Percentiles rank a stretch among this genome's conserved stretches.
Evolutionary conservation across 2,329 filamentous ascomycete species (phyloP).

Genomic region (Gaeumannomyces sp.): DNA sequence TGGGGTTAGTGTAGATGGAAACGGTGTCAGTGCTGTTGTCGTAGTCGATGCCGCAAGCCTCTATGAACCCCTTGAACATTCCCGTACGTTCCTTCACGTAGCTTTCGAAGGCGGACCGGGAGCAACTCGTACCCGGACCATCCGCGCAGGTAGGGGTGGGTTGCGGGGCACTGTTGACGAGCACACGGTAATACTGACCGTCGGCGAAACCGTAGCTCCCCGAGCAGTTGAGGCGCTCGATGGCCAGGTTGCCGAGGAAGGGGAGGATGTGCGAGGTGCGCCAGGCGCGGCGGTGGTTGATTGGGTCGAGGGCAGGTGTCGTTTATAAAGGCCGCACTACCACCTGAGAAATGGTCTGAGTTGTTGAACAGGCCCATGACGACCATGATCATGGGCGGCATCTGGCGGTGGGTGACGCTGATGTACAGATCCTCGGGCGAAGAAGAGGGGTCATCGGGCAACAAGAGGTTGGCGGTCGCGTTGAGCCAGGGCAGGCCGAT

Average conservation of each 20-base stretch:
- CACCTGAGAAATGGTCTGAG: slow-evolving; percentile 41
- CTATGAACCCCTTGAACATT: slow-evolving; percentile 34
- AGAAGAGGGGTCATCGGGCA: slow-evolving; percentile 19
- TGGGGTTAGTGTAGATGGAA: slow-evolving; percentile 23
- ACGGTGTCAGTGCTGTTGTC: slow-evolving; percentile 29
- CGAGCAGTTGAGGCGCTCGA: slow-evolving; percentile 57
- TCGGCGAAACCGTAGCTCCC: slow-evolving; percentile 48
- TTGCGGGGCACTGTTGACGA: slow-evolving; percentile 39
- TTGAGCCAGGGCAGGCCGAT: slow-evolving; percentile 64
- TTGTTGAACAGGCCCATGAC: slow-evolving; percentile 67
- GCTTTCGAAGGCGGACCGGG: slow-evolving; percentile 29
- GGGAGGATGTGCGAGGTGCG: slow-evolving; percentile 56
- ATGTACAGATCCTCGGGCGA: slow-evolving; percentile 48
- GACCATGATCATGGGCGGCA: slow-evolving; percentile 60
- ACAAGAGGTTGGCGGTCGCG: slow-evolving; percentile 46
- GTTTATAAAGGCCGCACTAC: slow-evolving; percentile 44
- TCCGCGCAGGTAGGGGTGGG: slow-evolving; percentile 34
- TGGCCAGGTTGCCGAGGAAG: slow-evolving; percentile 59
- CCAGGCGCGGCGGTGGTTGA: slow-evolving; percentile 60
- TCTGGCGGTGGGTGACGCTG: slow-evolving; percentile 63
- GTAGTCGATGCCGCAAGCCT: slow-evolving; percentile 30
- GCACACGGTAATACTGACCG: slow-evolving; percentile 41
- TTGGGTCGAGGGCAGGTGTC: slow-evolving; percentile 56
- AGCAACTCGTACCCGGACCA: slow-evolving; percentile 38
- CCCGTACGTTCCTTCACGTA: slow-evolving; percentile 33